phyloP scores from a whole-genome alignment of 2,329 filamentous ascomycete species.

The Fusarium sambucinum region DNA sequence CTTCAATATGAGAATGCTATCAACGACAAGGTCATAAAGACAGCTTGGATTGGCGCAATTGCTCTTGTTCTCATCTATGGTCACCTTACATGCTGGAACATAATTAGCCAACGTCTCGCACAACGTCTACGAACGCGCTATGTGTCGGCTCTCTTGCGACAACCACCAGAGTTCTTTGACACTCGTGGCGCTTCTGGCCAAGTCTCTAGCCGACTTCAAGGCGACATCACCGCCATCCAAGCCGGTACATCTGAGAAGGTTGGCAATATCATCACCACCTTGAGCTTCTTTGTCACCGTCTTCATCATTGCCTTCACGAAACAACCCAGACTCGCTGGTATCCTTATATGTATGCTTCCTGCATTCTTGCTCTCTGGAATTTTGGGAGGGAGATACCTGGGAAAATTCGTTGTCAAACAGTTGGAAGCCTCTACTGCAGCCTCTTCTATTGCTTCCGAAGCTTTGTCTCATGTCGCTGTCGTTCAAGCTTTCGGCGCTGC shows the following conservation, averaged over 20 bases:
- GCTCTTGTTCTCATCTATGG: slow-evolving; percentile 73
- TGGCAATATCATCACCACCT: slow-evolving; percentile 70
- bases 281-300: slow-evolving; percentile 75
- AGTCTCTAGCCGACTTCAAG: slow-evolving; percentile 72
- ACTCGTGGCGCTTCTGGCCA: slow-evolving; percentile 68
- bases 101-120: slow-evolving; percentile 72
- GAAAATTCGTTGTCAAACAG: slow-evolving; percentile 63
- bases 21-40: slow-evolving; percentile 68
- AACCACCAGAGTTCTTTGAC: slow-evolving; percentile 74
- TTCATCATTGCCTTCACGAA: slow-evolving; percentile 76
- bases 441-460: slow-evolving; percentile 70
- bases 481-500: slow-evolving; percentile 73
- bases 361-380: slow-evolving; percentile 71
- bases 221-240: slow-evolving; percentile 74
- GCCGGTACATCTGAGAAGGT: slow-evolving; percentile 79
- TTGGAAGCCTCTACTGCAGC: slow-evolving; percentile 61
- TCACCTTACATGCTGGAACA: slow-evolving; percentile 73
- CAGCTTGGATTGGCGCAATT: slow-evolving; percentile 71
- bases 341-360: slow-evolving; percentile 71
- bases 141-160: slow-evolving; percentile 67
- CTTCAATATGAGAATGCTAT: slow-evolving; percentile 57
- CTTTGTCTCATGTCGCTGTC: slow-evolving; percentile 68
- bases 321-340: slow-evolving; percentile 70
- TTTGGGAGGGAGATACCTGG: slow-evolving; percentile 66
- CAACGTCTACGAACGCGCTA: slow-evolving; percentile 72